These are phyloP conservation scores for Leccinum angustisporum DNA, from an alignment of 1,284 basidiomycete genomes.

Conservation along the genomic window DNA sequence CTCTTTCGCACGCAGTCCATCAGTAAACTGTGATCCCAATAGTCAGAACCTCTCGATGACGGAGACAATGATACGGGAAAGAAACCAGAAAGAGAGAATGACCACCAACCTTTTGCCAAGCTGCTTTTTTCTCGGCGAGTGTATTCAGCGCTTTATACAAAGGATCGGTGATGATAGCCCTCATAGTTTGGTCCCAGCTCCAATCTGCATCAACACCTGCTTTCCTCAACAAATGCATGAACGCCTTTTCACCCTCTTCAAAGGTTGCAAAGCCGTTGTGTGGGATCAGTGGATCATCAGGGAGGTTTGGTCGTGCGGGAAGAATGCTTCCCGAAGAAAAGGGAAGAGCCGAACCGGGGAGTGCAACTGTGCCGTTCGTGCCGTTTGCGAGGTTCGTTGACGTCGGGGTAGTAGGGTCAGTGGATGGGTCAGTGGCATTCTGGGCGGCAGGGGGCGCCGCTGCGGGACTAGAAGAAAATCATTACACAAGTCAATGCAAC, in stretches of 20 bases:
- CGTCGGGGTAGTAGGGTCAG: constrained; percentile 11
- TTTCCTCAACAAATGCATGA: constrained; percentile 84
- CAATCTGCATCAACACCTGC: constrained; percentile 88
- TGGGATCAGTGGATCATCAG: constrained; percentile 82
- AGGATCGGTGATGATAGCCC: constrained; percentile 96
- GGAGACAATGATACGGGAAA: not conserved
- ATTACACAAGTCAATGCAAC: not conserved
- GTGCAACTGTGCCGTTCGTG: constrained; percentile 46
- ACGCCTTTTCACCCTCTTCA: constrained; percentile 93
- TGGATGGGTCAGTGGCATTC: constrained; percentile 5
- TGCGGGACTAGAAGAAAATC: constrained; percentile 15
- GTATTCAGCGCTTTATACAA: constrained; percentile 94
- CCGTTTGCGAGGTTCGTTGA: constrained; percentile 39
- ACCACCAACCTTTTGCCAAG: constrained; percentile 80
- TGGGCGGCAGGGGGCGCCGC: constrained; percentile 14
- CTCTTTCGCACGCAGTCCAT: constrained; percentile 61
- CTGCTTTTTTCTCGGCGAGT: constrained; percentile 90
- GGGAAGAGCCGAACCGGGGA: constrained; percentile 55
- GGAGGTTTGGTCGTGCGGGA: constrained; percentile 73
- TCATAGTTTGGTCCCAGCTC: constrained; percentile 99
- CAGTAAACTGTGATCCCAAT: constrained; percentile 59
- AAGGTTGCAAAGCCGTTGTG: constrained; percentile 84
- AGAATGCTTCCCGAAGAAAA: constrained; percentile 58
- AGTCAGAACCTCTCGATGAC: constrained; percentile 9
- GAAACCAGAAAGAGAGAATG: not conserved